A percentile compares a stretch with the other conserved stretches of the same genome.
Evolutionary conservation across 176 grass and related monocot species (phyloP).

Genomic region (Hordeum vulgare): DNA sequence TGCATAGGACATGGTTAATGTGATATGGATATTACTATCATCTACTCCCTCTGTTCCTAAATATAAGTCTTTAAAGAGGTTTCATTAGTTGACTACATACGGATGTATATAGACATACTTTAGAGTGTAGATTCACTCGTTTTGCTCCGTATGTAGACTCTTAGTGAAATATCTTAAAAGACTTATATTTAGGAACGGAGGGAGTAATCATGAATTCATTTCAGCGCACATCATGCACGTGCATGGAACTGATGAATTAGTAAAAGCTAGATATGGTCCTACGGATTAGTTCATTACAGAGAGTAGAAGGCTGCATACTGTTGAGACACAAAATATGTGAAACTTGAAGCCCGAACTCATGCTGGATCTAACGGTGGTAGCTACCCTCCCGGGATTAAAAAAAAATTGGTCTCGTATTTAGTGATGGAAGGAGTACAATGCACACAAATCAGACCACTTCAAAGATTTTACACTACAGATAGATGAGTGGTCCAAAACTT

Average conservation of each 20-base stretch:
- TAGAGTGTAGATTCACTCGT: no score
- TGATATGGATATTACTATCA: background rate
- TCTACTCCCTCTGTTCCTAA: no score
- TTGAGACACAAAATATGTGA: background rate
- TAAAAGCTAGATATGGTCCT: background rate
- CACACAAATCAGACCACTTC: background rate
- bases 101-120: no score
- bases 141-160: no score
- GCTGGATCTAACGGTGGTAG: background rate
- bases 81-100: no score
- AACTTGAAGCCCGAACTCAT: background rate
- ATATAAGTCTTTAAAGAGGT: no score
- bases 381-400: background rate
- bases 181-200: no score
- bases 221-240: background rate
- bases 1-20: background rate
- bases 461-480: background rate
- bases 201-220: background rate
- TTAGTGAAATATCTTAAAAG: no score
- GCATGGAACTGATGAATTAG: background rate
- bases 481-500: background rate
- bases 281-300: background rate
- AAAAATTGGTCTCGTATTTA: background rate
- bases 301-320: background rate
- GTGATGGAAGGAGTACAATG: background rate